A percentile compares a stretch with the other conserved stretches of the same genome.
Evolutionary conservation across 2,329 filamentous ascomycete genomes (phyloP).

Genomic region (Cucurbitaria berberidis): DNA sequence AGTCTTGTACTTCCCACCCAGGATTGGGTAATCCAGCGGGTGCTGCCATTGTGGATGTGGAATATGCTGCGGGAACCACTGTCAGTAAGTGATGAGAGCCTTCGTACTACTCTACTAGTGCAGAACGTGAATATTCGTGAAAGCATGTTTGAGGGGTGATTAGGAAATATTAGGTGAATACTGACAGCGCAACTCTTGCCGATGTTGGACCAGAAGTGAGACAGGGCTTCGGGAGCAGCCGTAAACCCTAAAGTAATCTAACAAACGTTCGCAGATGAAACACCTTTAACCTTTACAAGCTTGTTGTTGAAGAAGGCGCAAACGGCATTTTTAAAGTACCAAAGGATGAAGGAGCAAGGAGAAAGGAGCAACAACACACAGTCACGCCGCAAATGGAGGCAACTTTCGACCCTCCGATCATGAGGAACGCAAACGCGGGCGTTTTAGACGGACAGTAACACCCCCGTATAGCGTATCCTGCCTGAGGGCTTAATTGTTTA

Average conservation of each 20-base stretch:
- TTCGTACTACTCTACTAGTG: background rate
- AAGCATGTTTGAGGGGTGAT: background rate
- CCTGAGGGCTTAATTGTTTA: background rate
- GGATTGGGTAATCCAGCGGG: constrained; percentile 25
- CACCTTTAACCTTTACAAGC: background rate
- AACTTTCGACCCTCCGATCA: background rate
- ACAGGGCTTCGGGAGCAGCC: background rate
- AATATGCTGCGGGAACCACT: constrained; percentile 3
- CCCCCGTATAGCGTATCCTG: constrained; percentile 1
- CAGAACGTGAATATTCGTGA: background rate
- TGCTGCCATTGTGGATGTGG: constrained; percentile 29
- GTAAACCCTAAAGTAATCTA: background rate
- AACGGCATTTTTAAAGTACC: background rate
- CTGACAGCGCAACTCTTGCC: constrained; percentile 15
- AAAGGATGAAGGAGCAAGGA: background rate
- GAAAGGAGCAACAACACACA: background rate
- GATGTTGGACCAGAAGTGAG: background rate
- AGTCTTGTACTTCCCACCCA: constrained; percentile 21
- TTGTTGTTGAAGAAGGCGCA: background rate
- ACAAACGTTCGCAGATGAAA: background rate
- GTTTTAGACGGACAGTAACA: background rate
- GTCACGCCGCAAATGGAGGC: background rate
- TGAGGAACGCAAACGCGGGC: background rate
- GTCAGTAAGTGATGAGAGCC: constrained; percentile 3
- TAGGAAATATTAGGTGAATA: too few relatives aligned